Percentiles rank a stretch among this genome's conserved stretches.
Conservation (phyloP, 2,329 filamentous ascomycete genomes). For the Colletotrichum kahawae region DNA sequence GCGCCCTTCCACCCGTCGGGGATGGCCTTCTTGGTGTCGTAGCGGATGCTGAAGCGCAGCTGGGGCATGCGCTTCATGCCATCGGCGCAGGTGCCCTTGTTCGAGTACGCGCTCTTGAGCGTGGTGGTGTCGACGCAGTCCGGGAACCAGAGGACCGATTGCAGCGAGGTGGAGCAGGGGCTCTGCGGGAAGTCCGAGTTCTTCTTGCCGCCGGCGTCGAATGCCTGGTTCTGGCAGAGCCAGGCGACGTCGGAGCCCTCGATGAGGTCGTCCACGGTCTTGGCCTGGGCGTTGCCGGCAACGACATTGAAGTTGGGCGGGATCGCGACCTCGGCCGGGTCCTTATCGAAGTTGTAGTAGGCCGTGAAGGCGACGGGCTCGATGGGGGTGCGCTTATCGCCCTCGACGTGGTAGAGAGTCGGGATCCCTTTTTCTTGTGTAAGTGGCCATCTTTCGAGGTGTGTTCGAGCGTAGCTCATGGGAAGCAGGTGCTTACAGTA, state of each 20-base stretch:
- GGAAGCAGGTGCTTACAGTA: constrained; percentile 37
- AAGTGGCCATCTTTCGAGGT: constrained; percentile 1
- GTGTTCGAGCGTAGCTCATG: not conserved
- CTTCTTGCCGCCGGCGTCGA: constrained; percentile 9
- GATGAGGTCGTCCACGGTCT: constrained; percentile 24
- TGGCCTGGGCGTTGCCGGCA: constrained; percentile 46
- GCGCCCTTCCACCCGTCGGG: constrained; percentile 50
- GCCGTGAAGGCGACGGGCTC: constrained; percentile 46
- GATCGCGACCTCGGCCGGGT: constrained; percentile 48
- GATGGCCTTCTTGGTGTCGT: constrained; percentile 44
- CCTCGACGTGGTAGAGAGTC: constrained; percentile 45
- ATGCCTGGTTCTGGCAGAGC: constrained; percentile 13
- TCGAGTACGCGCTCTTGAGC: constrained; percentile 22
- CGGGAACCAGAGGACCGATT: constrained; percentile 27
- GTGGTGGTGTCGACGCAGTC: constrained; percentile 25
- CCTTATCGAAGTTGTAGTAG: constrained; percentile 45
- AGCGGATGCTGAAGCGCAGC: constrained; percentile 51
- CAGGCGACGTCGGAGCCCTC: constrained; percentile 17
- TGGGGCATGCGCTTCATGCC: constrained; percentile 51
- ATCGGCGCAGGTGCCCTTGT: constrained; percentile 34
- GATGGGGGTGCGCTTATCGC: constrained; percentile 40
- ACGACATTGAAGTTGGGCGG: constrained; percentile 47
- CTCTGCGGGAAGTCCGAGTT: constrained; percentile 19
- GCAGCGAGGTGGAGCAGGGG: constrained; percentile 29
- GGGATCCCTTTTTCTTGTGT: constrained; percentile 34